Base-by-base conservation (phyloP, 768 basidiomycete species). In the Lactarius indigo region DNA sequence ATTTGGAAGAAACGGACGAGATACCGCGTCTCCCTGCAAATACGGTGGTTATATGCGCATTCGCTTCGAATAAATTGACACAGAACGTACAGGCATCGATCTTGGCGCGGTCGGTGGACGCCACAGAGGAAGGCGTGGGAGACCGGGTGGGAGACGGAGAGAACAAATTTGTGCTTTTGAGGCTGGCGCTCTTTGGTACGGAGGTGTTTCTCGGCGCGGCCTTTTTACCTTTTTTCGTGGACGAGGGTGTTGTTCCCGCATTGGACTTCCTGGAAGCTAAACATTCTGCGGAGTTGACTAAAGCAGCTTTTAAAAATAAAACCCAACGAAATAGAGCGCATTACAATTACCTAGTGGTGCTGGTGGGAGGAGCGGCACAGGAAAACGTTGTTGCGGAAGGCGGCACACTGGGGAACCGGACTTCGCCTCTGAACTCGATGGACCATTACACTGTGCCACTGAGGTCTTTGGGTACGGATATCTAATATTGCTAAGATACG, bases 401-500 rank as follows among this genome's bases (percentile, higher is more conserved):
- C 81, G 77, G 56, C 83, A 83, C 58, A 83, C 63, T 1, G 75
- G 71, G 12, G 72, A 72, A 50, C 74, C 76, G 3, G 81, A 83
- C 31, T 61, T 69, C 60, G 81, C 79, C 66, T 78, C 79, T 23
- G 47, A 13, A 23, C 47, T 4, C 2, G 67, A 30, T 4, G 82
- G 81, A 9, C 77, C 67, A 0, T 77, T 75, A 64, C 82, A 83
- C 41, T 74, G 78, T 44, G n/a, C n/a, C n/a, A n/a, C n/a, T n/a
- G 71, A 69, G 2, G 79, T 75, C 23, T 59, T 1, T 1, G 82
- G 83, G 58, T 84, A 83, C 1, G 83, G 82, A 35, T 52, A 75
- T 26, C n/a, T 69, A 56, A 80, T 77, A 3, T 71, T 47, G 42
- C 76, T 80, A 7, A 47, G 33, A 12, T 50, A 52, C 30, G 6